Evolutionary conservation across 2,329 filamentous ascomycete species (phyloP), one percentile per base, ranked within the genome.

Genomic region (Pestalotiopsis sp.): DNA sequence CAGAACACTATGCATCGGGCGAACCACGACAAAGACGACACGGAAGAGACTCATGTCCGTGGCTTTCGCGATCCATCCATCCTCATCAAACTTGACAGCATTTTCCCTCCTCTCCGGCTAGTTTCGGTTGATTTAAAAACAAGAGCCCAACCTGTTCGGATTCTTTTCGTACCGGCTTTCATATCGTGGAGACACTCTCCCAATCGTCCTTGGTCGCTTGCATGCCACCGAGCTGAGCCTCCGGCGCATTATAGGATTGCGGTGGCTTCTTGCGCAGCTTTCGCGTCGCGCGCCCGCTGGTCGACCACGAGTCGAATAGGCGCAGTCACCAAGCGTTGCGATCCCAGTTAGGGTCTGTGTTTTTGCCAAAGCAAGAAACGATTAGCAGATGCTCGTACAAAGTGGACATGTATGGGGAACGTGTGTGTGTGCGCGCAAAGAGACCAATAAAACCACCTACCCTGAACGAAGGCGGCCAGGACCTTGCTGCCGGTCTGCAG

Each of bases 401-500:
- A 27, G 27, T 27, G 27, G 27, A 27, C 27, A 5, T 27, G 4
- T 27, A 27, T 5, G 27, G 27, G 4, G 27, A 27, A 27, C 27
- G 27, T 4, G 27, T 27, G 27, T 27, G 27, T 27, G 27, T 4
- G 27, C 4, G 25, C 25, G 4, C 3, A 49, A 20, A 45, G 11
- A n/a, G 31, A 13, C 4, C 14, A 23, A 6, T 4, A 17, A 25
- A 23, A 49, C 2, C 23, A 17, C 38, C 87, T 78, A 97, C 95
- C 96, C 84, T 99, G 96, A 78, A 99, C 95, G 85, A 98, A 99
- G 38, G 93, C 93, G 13, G 95, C 95, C 76, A 99, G 83, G 69
- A 99, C 96, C 83, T 98, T 97, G 82, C 94, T 98, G 66, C 96
- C 96, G 38, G 96, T 99, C 88, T 99, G 96, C 82, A 99, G 83